Conservation (phyloP, 345 rosid species). For the Salix udensis region DNA sequence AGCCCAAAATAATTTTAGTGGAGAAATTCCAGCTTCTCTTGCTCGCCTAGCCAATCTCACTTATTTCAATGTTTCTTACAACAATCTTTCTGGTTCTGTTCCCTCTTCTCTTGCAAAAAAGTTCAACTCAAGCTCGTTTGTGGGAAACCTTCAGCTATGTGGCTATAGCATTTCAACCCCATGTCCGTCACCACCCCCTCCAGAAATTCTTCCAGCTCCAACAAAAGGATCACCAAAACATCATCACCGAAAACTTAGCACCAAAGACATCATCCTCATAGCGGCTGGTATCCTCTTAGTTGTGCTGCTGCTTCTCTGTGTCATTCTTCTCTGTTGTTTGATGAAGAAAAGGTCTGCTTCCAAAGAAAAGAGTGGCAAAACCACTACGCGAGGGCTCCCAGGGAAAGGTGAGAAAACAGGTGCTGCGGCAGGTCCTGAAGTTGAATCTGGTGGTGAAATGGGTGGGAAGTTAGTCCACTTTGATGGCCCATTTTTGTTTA, state of each 20-base stretch:
- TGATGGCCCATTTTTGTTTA: constrained; percentile 89
- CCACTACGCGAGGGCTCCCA: constrained; percentile 11
- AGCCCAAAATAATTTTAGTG: constrained; percentile 63
- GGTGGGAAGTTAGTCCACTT: constrained; percentile 95
- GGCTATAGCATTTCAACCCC: constrained; percentile 62
- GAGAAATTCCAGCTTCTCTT: constrained; percentile 63
- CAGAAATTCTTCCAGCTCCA: constrained; percentile 44
- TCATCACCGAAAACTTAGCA: constrained; percentile 47
- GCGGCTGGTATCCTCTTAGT: constrained; percentile 66
- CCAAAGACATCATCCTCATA: constrained; percentile 70
- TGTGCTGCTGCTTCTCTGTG: constrained; percentile 56
- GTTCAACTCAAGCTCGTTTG: constrained; percentile 83
- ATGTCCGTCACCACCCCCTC: constrained; percentile 51
- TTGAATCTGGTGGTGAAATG: constrained; percentile 68
- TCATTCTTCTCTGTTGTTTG: constrained; percentile 61
- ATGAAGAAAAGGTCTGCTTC: constrained; percentile 50
- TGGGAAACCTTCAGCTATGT: constrained; percentile 85
- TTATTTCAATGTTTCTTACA: constrained; percentile 80
- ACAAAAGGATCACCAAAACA: constrained; percentile 35
- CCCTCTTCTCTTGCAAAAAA: constrained; percentile 57
- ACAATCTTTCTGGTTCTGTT: constrained; percentile 78
- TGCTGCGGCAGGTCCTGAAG: constrained; percentile 36
- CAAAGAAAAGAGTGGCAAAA: constrained; percentile 48
- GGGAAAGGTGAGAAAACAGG: constrained; percentile 52
- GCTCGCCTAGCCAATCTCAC: constrained; percentile 50